A percentile compares a stretch with the other conserved stretches of the same genome.
Evolutionary conservation across 371 early-diverging fungal species (phyloP).

Genomic region (Zopfochytrium polystomum): DNA sequence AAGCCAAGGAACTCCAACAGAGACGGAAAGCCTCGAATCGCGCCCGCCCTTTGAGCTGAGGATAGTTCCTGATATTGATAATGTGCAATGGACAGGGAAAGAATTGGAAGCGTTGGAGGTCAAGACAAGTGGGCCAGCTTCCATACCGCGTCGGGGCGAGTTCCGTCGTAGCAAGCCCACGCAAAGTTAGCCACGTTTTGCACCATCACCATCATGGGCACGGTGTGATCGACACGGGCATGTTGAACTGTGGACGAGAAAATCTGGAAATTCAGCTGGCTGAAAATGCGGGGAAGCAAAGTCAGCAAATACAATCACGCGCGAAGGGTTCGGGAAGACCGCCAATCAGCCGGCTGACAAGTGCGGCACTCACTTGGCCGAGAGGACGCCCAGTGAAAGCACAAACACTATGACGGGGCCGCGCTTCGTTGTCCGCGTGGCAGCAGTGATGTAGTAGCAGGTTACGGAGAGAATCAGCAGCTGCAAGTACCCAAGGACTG

Average conservation of each 20-base stretch:
- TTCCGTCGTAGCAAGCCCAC: conserved; percentile 76
- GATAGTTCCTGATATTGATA: conserved; percentile 44
- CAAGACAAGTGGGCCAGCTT: not conserved
- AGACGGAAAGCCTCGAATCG: conserved; percentile 59
- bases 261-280: conserved; percentile 64
- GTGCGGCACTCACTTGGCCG: conserved; percentile 66
- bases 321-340: not conserved
- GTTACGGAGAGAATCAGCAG: conserved; percentile 52
- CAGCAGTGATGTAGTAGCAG: conserved; percentile 56
- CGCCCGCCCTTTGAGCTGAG: conserved; percentile 60
- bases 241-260: conserved; percentile 47
- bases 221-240: conserved; percentile 74
- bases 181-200: conserved; percentile 85
- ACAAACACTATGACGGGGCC: conserved; percentile 69
- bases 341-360: too few species aligned
- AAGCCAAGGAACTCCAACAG: conserved; percentile 79
- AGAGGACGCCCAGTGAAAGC: conserved; percentile 71
- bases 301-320: too few species aligned
- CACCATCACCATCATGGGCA: conserved; percentile 84
- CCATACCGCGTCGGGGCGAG: conserved; percentile 21
- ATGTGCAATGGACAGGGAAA: conserved; percentile 46
- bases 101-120: not conserved
- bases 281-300: conserved; percentile 20
- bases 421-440: conserved; percentile 40
- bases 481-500: conserved; percentile 62